These are phyloP conservation scores for Ceratocystis cubensis DNA, from an alignment of 2,329 filamentous ascomycete species.

Conservation along the genomic window DNA sequence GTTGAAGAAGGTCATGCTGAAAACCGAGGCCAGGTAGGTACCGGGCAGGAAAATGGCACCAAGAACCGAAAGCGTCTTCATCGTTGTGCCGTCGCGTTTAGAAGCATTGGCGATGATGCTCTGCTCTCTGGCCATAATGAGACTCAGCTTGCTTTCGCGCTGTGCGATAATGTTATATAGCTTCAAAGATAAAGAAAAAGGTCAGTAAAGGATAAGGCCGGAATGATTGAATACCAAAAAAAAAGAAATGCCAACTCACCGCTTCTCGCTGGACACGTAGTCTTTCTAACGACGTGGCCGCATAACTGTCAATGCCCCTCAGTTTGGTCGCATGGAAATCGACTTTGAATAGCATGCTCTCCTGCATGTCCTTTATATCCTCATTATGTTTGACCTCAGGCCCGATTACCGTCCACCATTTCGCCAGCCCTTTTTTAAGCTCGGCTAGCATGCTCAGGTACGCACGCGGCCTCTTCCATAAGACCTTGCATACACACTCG, in stretches of 20 bases:
- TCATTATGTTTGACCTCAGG: constrained; percentile 23
- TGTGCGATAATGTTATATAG: constrained; percentile 55
- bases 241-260: constrained; percentile 30
- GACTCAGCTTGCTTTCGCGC: constrained; percentile 50
- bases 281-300: constrained; percentile 48
- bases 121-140: constrained; percentile 50
- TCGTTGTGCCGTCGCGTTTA: constrained; percentile 49
- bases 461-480: constrained; percentile 51
- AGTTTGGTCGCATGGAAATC: constrained; percentile 51
- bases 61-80: constrained; percentile 53
- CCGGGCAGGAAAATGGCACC: constrained; percentile 52
- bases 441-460: constrained; percentile 42
- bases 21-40: constrained; percentile 50
- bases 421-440: constrained; percentile 37
- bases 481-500: constrained; percentile 49
- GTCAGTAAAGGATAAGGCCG: background rate
- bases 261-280: constrained; percentile 49
- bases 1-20: constrained; percentile 56
- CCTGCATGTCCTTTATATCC: constrained; percentile 31
- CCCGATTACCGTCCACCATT: constrained; percentile 29
- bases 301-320: constrained; percentile 49
- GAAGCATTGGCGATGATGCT: constrained; percentile 46
- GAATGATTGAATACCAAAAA: background rate
- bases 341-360: constrained; percentile 40
- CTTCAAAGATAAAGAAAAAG: constrained; percentile 27